A percentile compares a stretch with the other conserved stretches of the same genome.
These are phyloP conservation scores for Penicillium antarcticum DNA, from an alignment of 495 filamentous ascomycete species.

Conservation along the genomic window DNA sequence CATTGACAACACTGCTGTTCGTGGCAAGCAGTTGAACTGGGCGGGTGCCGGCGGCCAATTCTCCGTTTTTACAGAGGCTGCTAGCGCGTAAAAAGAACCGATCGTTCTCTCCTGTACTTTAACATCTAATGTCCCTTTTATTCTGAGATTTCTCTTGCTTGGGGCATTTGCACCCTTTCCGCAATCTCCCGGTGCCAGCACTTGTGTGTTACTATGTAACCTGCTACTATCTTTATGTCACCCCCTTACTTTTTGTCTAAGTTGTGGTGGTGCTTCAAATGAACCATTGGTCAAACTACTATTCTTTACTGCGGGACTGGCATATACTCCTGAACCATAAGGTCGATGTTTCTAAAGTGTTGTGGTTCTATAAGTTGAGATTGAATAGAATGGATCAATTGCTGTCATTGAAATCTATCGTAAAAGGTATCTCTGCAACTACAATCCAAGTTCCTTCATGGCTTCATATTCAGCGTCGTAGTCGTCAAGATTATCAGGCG, in stretches of 20 bases:
- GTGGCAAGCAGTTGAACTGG: conserved; percentile 53
- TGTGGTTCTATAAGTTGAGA: no score
- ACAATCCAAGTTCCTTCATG: conserved; percentile 30
- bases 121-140: not conserved
- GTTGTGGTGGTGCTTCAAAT: no score
- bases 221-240: no score
- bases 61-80: conserved; percentile 44
- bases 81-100: conserved; percentile 8
- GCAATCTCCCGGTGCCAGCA: no score
- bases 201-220: no score
- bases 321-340: no score
- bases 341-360: no score
- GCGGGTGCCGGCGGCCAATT: conserved; percentile 63
- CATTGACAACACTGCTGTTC: conserved; percentile 58
- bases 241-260: no score
- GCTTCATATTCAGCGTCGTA: conserved; percentile 34
- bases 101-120: not conserved
- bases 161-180: not conserved
- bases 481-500: conserved; percentile 6
- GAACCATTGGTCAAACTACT: no score
- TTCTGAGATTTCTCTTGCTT: no score
- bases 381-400: not conserved
- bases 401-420: conserved; percentile 1
- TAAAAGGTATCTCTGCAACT: conserved; percentile 1
- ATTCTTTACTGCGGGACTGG: no score